Conservation (phyloP, 768 basidiomycete genomes). For the Lactarius sanguifluus region DNA sequence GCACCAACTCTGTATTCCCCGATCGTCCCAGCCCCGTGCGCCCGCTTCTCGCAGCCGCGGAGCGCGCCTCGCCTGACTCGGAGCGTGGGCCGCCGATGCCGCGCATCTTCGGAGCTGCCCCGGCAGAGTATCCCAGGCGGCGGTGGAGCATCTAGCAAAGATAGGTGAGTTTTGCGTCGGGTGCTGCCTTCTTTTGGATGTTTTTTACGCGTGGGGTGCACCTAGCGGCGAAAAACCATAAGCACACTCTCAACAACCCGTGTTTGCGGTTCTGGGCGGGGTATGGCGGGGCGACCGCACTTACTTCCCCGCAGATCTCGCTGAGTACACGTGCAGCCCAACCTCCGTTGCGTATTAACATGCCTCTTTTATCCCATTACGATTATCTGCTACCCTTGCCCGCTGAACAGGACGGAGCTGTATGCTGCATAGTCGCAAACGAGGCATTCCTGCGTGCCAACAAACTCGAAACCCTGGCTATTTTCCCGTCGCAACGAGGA, state of each 20-base stretch:
- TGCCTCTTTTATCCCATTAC: no score
- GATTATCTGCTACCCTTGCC: not conserved
- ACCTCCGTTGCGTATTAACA: conserved; percentile 46
- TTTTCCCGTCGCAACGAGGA: no score
- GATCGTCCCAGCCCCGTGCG: conserved; percentile 49
- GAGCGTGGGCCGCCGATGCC: conserved; percentile 72
- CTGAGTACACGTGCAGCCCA: conserved; percentile 86
- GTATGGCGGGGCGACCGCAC: conserved; percentile 70
- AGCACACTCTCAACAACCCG: conserved; percentile 77
- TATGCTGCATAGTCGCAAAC: no score
- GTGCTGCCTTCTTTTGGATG: conserved; percentile 29
- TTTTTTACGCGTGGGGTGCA: not conserved
- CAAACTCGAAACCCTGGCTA: no score
- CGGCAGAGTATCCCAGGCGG: conserved; percentile 73
- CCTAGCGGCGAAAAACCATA: conserved; percentile 79
- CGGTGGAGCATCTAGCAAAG: conserved; percentile 66
- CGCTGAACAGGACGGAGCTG: conserved; percentile 50
- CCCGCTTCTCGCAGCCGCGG: conserved; percentile 48
- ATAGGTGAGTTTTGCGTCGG: conserved; percentile 53
- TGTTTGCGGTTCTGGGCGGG: conserved; percentile 84
- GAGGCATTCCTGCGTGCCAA: no score
- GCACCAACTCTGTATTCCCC: conserved; percentile 52
- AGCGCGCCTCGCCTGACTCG: conserved; percentile 52
- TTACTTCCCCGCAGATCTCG: conserved; percentile 65
- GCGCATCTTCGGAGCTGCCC: conserved; percentile 70